Conservation (phyloP, 371 early-diverging fungal genomes). For the Actinomortierella ambigua region DNA sequence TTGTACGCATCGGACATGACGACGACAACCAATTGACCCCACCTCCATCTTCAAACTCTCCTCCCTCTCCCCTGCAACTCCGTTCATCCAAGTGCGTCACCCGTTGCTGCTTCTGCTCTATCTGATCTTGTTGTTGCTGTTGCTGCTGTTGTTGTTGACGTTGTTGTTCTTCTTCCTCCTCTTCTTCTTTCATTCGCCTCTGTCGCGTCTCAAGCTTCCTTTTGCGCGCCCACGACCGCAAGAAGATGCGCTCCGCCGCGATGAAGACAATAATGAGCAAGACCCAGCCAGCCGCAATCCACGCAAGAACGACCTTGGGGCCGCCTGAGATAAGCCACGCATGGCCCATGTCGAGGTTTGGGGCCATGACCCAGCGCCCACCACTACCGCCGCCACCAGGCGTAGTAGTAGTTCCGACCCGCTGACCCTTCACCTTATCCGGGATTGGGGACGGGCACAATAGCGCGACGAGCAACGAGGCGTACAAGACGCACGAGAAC, state of each 20-base stretch:
- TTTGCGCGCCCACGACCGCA: conserved; percentile 23
- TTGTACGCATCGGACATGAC: too few species aligned
- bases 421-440: conserved; percentile 30
- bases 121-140: too few species aligned
- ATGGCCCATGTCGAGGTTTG: conserved; percentile 24
- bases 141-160: too few species aligned
- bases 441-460: conserved; percentile 53
- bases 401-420: too few species aligned
- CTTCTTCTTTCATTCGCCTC: too few species aligned
- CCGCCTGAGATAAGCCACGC: conserved; percentile 41
- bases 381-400: too few species aligned
- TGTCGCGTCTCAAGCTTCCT: not conserved
- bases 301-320: conserved; percentile 54
- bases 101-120: too few species aligned
- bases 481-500: conserved; percentile 63
- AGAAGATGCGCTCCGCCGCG: conserved; percentile 19
- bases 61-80: too few species aligned
- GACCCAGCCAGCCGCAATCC: conserved; percentile 60
- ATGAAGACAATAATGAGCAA: conserved; percentile 56
- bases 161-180: too few species aligned
- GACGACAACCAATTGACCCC: too few species aligned
- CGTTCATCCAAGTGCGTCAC: too few species aligned
- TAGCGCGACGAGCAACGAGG: conserved; percentile 57
- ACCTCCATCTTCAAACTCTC: too few species aligned
- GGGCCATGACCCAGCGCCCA: conserved; percentile 35